A percentile compares a stretch with the other conserved stretches of the same genome.
These are phyloP conservation scores for Kockiozyma suomiensis DNA, from an alignment of 805 yeast species.

Conservation along the genomic window DNA sequence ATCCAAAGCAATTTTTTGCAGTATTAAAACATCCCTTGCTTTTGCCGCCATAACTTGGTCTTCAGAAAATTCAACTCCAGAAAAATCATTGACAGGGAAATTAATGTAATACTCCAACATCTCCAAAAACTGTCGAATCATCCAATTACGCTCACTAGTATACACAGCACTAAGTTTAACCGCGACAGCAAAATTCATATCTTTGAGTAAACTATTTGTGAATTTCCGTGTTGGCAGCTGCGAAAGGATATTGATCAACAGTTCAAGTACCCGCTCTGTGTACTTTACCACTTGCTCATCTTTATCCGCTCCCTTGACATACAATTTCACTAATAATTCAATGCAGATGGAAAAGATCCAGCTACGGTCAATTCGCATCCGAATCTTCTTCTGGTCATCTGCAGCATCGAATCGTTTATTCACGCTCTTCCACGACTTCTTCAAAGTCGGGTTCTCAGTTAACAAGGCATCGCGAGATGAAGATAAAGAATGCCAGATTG, in stretches of 20 bases:
- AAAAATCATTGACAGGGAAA: constrained; percentile 50
- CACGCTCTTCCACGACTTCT: constrained; percentile 37
- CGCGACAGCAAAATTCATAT: constrained; percentile 37
- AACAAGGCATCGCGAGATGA: constrained; percentile 35
- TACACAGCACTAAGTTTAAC: constrained; percentile 15
- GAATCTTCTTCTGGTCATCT: constrained; percentile 31
- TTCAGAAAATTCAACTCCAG: constrained; percentile 41
- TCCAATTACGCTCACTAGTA: constrained; percentile 6
- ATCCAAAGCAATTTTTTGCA: constrained; percentile 38
- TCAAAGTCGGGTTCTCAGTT: constrained; percentile 28
- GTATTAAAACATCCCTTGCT: constrained; percentile 24
- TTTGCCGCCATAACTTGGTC: constrained; percentile 28
- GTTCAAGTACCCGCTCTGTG: constrained; percentile 32
- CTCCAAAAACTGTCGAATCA: constrained; percentile 8
- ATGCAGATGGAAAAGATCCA: constrained; percentile 40
- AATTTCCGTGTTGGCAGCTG: constrained; percentile 50
- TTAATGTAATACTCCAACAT: constrained; percentile 39
- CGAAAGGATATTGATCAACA: constrained; percentile 43
- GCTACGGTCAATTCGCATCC: constrained; percentile 34
- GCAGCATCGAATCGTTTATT: constrained; percentile 34
- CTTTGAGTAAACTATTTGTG: constrained; percentile 39
- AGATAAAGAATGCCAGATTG: constrained; percentile 43
- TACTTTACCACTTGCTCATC: constrained; percentile 6
- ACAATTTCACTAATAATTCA: constrained; percentile 28
- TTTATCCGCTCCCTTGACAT: background rate